Conservation (phyloP, 2,329 filamentous ascomycete genomes). For the Aotearoamyces nothofagi region DNA sequence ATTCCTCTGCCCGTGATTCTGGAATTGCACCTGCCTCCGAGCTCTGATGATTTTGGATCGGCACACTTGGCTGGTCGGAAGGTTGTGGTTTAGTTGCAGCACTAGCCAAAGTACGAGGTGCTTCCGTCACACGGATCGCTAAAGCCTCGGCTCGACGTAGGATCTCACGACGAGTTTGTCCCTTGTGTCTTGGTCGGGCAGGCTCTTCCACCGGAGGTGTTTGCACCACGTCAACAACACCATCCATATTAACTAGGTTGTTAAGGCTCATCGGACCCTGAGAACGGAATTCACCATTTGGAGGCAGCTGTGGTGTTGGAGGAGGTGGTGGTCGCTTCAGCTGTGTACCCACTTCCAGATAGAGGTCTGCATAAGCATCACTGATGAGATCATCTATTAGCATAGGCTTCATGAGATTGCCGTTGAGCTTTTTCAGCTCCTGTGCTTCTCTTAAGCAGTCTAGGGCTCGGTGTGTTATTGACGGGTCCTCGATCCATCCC, state of each 20-base stretch:
- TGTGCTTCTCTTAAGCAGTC: slow-evolving; percentile 51
- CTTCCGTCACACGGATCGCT: slow-evolving; percentile 27
- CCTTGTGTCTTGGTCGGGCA: slow-evolving; percentile 13
- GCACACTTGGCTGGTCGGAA: slow-evolving; percentile 22
- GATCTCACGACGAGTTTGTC: slow-evolving; percentile 28
- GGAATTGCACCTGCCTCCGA: slow-evolving; percentile 31
- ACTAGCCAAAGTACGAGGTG: slow-evolving; percentile 20
- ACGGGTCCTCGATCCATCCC: slow-evolving; percentile 35
- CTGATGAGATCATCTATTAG: slow-evolving; percentile 87
- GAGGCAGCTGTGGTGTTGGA: slow-evolving; percentile 26
- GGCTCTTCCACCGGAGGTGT: not conserved
- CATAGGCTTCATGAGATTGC: slow-evolving; percentile 69
- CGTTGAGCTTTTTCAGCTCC: slow-evolving; percentile 68
- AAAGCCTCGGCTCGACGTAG: slow-evolving; percentile 46
- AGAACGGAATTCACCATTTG: slow-evolving; percentile 3
- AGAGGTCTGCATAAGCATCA: slow-evolving; percentile 73
- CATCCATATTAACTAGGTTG: slow-evolving; percentile 17
- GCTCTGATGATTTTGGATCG: slow-evolving; percentile 23
- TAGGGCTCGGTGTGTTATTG: slow-evolving; percentile 30
- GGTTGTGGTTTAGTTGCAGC: slow-evolving; percentile 9
- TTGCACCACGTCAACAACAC: slow-evolving; percentile 1
- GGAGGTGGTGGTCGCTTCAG: slow-evolving; percentile 25
- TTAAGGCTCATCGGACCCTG: slow-evolving; percentile 18
- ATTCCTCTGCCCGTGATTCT: slow-evolving; percentile 31
- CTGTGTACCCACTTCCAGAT: slow-evolving; percentile 46